phyloP scores from a whole-genome alignment of 345 rosid genomes.

The Ceriops zippeliana region DNA sequence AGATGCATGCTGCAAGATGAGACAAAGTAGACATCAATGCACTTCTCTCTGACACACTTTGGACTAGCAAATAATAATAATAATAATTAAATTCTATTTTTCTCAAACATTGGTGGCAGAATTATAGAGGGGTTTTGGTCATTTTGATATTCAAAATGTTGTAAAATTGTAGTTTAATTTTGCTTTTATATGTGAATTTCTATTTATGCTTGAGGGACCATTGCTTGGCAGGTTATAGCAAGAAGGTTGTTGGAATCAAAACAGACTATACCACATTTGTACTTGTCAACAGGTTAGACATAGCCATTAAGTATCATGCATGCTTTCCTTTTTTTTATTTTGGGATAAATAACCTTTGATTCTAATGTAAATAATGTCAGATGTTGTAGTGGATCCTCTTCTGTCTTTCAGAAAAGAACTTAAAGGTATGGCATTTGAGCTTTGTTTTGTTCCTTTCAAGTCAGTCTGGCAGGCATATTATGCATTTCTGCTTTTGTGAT shows the following conservation, averaged over 20 bases:
- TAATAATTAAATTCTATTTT: too few species aligned
- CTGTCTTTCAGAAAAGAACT: constrained; percentile 89
- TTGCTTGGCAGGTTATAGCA: constrained; percentile 67
- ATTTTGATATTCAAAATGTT: too few species aligned
- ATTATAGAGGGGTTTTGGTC: too few species aligned
- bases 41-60: too few species aligned
- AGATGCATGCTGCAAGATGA: background rate
- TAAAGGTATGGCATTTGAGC: constrained; percentile 51
- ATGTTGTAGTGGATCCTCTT: constrained; percentile 91
- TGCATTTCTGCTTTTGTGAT: constrained; percentile 20
- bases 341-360: constrained; percentile 4
- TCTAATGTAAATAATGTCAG: constrained; percentile 37
- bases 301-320: constrained; percentile 8
- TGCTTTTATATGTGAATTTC: background rate
- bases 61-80: too few species aligned
- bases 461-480: constrained; percentile 21
- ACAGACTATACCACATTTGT: constrained; percentile 84
- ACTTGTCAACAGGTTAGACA: constrained; percentile 71
- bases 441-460: constrained; percentile 6
- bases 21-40: too few species aligned
- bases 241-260: constrained; percentile 92
- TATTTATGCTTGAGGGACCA: background rate
- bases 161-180: too few species aligned
- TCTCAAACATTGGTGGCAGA: too few species aligned
- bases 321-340: background rate